Conservation (phyloP, 2,329 filamentous ascomycete species). For the Cladophialophora exuberans region DNA sequence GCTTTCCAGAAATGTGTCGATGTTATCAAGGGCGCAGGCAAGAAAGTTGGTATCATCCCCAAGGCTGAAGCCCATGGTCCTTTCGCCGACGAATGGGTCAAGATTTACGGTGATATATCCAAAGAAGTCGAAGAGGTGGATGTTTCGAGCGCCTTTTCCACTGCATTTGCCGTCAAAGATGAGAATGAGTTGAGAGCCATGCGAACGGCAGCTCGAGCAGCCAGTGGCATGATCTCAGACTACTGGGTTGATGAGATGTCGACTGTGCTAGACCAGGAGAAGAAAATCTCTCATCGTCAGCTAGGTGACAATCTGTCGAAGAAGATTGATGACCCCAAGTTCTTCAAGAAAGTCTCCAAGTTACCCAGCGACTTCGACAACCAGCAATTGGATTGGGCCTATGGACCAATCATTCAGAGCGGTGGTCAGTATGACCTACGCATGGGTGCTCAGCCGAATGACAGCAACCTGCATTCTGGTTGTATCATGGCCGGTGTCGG, state of each 20-base stretch:
- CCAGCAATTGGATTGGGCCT: constrained; percentile 88
- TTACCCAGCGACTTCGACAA: constrained; percentile 86
- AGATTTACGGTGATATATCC: constrained; percentile 72
- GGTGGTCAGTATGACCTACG: constrained; percentile 93
- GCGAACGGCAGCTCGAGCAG: constrained; percentile 90
- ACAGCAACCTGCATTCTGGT: constrained; percentile 76
- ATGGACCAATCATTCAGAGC: constrained; percentile 89
- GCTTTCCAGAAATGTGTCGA: constrained; percentile 83
- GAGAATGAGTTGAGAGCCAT: constrained; percentile 93
- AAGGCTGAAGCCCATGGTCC: constrained; percentile 86
- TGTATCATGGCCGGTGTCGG: constrained; percentile 93
- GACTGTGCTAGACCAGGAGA: constrained; percentile 90
- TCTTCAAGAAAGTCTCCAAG: constrained; percentile 83
- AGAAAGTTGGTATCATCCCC: constrained; percentile 83
- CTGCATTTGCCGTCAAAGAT: constrained; percentile 90
- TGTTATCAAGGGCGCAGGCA: constrained; percentile 84
- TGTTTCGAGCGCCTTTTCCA: constrained; percentile 78
- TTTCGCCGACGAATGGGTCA: constrained; percentile 97
- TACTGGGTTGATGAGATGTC: constrained; percentile 99
- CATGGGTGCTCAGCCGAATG: constrained; percentile 74
- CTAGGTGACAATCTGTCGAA: constrained; percentile 85
- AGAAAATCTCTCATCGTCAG: constrained; percentile 89
- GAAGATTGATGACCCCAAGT: constrained; percentile 91
- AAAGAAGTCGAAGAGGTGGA: constrained; percentile 90
- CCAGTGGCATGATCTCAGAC: constrained; percentile 89